Evolutionary conservation across 225 moss, liverwort and hornwort species (phyloP).

Genomic region (Polytrichum commune): DNA sequence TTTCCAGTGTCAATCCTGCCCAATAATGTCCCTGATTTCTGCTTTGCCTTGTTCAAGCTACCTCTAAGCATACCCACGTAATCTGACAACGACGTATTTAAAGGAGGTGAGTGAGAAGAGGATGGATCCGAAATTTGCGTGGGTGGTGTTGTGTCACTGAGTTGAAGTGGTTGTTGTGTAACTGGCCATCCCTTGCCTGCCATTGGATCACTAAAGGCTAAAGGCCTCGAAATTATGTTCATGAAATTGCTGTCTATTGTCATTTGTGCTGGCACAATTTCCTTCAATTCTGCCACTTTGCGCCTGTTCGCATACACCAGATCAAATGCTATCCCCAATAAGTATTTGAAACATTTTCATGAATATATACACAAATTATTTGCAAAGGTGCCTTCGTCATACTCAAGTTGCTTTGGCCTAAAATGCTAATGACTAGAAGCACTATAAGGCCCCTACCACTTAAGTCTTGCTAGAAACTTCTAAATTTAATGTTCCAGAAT

Average conservation of each 20-base stretch:
- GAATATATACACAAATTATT: too few relatives aligned
- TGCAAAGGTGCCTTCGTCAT: too few relatives aligned
- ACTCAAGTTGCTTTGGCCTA: too few relatives aligned
- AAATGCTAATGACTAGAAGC: too few relatives aligned
- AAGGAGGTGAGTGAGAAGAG: slow-evolving; percentile 37
- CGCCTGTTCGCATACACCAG: slow-evolving; percentile 32
- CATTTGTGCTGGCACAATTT: slow-evolving; percentile 17
- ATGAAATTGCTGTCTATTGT: slow-evolving; percentile 1
- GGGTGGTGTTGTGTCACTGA: not conserved
- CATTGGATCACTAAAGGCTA: slow-evolving; percentile 27
- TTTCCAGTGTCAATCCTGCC: slow-evolving; percentile 15
- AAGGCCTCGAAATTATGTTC: slow-evolving; percentile 22
- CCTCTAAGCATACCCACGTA: slow-evolving; percentile 54
- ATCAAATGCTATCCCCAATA: not conserved
- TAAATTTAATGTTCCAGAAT: too few relatives aligned
- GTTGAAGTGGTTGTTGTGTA: slow-evolving; percentile 16
- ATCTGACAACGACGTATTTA: slow-evolving; percentile 40
- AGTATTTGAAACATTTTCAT: too few relatives aligned
- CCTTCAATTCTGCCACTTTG: slow-evolving; percentile 34
- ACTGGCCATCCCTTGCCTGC: slow-evolving; percentile 31
- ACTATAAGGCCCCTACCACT: too few relatives aligned
- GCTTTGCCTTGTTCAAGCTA: slow-evolving; percentile 55
- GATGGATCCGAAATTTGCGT: slow-evolving; percentile 37
- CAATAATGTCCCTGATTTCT: slow-evolving; percentile 14
- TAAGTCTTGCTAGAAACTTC: too few relatives aligned